Evolutionary conservation across 805 yeast genomes (phyloP).

Genomic region (Saccharomycopsis schoenii): DNA sequence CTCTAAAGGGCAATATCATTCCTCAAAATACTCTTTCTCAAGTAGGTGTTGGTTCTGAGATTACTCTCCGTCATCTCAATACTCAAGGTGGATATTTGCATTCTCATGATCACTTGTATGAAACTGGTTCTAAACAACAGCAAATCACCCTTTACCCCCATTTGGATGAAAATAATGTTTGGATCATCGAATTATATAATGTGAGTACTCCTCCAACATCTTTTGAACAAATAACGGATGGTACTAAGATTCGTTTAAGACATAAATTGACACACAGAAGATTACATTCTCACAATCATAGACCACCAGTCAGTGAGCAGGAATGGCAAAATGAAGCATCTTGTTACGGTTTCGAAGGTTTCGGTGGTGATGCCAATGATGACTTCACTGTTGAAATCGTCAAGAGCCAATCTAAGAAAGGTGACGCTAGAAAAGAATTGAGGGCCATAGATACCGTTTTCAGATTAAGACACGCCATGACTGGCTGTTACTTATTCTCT

Average conservation of each 20-base stretch:
- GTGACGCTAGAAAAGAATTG: slow-evolving; percentile 44
- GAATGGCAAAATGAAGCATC: slow-evolving; percentile 85
- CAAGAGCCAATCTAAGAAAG: slow-evolving; percentile 37
- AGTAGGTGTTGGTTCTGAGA: slow-evolving; percentile 63
- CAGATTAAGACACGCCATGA: slow-evolving; percentile 69
- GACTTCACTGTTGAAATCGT: slow-evolving; percentile 72
- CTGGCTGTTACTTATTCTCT: slow-evolving; percentile 71
- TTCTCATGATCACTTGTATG: slow-evolving; percentile 64
- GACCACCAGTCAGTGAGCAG: slow-evolving; percentile 61
- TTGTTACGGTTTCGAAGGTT: slow-evolving; percentile 67
- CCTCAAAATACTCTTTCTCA: slow-evolving; percentile 51
- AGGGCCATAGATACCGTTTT: slow-evolving; percentile 62
- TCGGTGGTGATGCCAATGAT: slow-evolving; percentile 76
- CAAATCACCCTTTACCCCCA: slow-evolving; percentile 77
- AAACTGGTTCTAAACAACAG: slow-evolving; percentile 77
- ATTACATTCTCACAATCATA: slow-evolving; percentile 76
- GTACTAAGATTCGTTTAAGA: slow-evolving; percentile 58
- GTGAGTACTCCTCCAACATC: slow-evolving; percentile 42
- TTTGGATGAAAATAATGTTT: slow-evolving; percentile 61
- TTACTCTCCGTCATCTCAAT: slow-evolving; percentile 57
- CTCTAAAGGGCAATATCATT: slow-evolving; percentile 48
- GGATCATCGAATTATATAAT: slow-evolving; percentile 62
- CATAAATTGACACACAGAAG: slow-evolving; percentile 53
- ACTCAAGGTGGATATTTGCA: slow-evolving; percentile 77
- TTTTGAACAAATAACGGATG: slow-evolving; percentile 56